Base-by-base conservation (phyloP, 2,329 filamentous ascomycete genomes). In the Mycosphaerelloides madeirae region DNA sequence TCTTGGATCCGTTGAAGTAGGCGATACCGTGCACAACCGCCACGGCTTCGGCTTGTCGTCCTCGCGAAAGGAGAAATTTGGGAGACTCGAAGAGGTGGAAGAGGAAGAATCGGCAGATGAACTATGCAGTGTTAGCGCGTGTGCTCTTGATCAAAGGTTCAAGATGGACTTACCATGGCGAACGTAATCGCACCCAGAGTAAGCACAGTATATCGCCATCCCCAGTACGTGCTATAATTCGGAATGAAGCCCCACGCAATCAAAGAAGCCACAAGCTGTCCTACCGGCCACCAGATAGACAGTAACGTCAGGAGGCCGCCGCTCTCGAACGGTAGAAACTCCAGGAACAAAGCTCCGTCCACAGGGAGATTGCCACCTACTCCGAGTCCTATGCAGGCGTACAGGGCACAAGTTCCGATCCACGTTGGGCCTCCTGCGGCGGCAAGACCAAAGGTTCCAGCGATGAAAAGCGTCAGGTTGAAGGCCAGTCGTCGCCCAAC, bases 261-360 rank as follows among this genome's bases (percentile, higher is more conserved):
- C 4, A 85, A 66, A 2, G 81, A 84, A 1, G 84, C 81, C 44
- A 84, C 76, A 6, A 94, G 73, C 60, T 93, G 86, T 5, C 87
- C 88, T 14, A 94, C 68, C 0, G 87, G 85, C 87, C 88, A 95
- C 84, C 86, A 93, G 6, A 89, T 78, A 6, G 85, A 88, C n/a
- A 94, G 73, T 37, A 91, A 73, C 0, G 87, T 93, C 22, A 85
- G 83, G n/a, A 90, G 68, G 58, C 86, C 89, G 6, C 85, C 85
- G 18, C 83, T 53, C 8, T 48, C 41, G 9, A 32, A 40, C 2
- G 88, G 88, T 1, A 94, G 69, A 53, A 91, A 91, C 60, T 95
- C 88, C 29, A 94, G 74, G 63, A 94, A 93, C 2, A 93, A 71
- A 0, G 86, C 84, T 28, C 85, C 85, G 63, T 91, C 86, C 1